Conservation (phyloP, 1,284 basidiomycete species). For the Puccinia polysora region DNA sequence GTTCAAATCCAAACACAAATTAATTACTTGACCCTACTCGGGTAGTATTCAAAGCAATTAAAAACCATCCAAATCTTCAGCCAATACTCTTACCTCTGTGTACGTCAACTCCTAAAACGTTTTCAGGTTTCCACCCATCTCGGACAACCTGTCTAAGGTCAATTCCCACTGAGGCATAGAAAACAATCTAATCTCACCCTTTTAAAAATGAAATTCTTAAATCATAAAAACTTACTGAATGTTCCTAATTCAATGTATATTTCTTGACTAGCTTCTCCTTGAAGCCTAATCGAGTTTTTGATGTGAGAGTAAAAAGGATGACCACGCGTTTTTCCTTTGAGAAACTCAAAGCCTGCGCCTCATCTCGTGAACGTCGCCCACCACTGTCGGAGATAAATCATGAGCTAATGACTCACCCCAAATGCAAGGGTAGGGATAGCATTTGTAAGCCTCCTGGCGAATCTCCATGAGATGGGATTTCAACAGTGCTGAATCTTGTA, state of each 20-base stretch:
- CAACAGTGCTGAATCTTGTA: not conserved
- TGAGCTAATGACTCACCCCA: conserved; percentile 4
- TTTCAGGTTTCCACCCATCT: not conserved
- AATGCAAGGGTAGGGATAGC: conserved; percentile 8
- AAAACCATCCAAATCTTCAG: not conserved
- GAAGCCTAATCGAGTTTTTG: not conserved
- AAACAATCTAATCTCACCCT: not conserved
- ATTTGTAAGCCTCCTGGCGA: conserved; percentile 1
- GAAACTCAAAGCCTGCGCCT: conserved; percentile 1
- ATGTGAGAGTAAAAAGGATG: conserved; percentile 5
- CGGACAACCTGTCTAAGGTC: conserved; percentile 5
- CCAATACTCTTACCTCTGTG: not conserved
- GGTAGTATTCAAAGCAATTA: not conserved
- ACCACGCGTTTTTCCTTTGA: not conserved
- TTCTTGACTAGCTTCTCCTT: not conserved
- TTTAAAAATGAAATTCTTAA: not conserved
- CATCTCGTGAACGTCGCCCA: not conserved
- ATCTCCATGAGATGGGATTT: not conserved
- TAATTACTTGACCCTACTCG: not conserved
- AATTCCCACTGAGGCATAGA: conserved; percentile 4
- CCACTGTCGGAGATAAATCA: not conserved
- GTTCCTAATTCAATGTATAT: conserved; percentile 3
- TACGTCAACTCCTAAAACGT: conserved; percentile 18
- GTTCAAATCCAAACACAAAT: not conserved
- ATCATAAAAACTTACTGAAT: not conserved